phyloP scores from a whole-genome alignment of 2,329 filamentous ascomycete genomes.

The Xylaria sp. region DNA sequence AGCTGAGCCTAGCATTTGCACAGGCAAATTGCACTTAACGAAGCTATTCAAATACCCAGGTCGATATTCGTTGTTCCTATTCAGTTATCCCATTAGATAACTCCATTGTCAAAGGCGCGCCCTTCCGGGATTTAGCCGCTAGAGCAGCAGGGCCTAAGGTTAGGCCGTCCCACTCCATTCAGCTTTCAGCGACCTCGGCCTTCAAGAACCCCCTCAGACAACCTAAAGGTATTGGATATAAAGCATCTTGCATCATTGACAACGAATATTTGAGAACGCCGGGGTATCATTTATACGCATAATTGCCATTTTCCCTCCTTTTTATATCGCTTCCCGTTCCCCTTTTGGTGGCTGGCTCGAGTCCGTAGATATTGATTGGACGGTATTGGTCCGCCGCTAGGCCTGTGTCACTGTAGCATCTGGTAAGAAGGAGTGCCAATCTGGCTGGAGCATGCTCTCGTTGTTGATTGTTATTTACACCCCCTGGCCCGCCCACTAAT shows the following conservation, averaged over 20 bases:
- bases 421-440: slow-evolving; percentile 10
- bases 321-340: neutral
- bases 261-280: slow-evolving; percentile 24
- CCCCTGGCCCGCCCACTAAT: slow-evolving; percentile 11
- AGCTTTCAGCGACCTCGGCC: slow-evolving; percentile 11
- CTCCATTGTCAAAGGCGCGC: neutral
- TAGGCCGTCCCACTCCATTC: neutral
- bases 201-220: slow-evolving; percentile 10
- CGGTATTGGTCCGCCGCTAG: neutral
- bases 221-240: neutral
- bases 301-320: neutral
- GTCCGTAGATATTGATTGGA: neutral
- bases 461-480: slow-evolving; percentile 1
- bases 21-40: too few species aligned
- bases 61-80: too few species aligned
- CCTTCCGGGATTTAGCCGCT: neutral
- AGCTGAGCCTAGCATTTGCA: too few species aligned
- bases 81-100: too few species aligned
- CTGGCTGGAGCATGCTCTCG: neutral
- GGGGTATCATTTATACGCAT: neutral
- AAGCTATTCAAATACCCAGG: too few species aligned
- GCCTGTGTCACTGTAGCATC: slow-evolving; percentile 14
- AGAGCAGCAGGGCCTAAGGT: too few species aligned
- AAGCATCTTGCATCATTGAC: slow-evolving; percentile 13
- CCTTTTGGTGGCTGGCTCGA: neutral